phyloP scores from a whole-genome alignment of 2,329 filamentous ascomycete species.

The Ascocoryne sarcoides region DNA sequence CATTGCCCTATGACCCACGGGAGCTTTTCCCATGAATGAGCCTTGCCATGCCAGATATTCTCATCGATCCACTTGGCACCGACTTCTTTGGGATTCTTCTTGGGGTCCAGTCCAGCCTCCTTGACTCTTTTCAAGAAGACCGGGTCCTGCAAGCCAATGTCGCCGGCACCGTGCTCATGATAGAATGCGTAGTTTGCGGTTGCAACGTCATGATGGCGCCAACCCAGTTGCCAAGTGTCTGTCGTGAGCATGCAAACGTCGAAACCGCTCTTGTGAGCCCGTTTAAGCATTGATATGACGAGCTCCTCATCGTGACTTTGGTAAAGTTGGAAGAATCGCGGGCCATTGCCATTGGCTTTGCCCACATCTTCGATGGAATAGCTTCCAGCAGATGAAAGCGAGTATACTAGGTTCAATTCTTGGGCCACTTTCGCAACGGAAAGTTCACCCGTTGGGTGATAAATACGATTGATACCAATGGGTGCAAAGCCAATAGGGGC shows the following conservation, averaged over 20 bases:
- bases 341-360: conserved; percentile 44
- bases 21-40: conserved; percentile 54
- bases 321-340: conserved; percentile 67
- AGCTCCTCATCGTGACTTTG: conserved; percentile 60
- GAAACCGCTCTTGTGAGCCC: conserved; percentile 55
- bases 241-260: conserved; percentile 62
- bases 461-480: conserved; percentile 58
- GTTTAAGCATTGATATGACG: conserved; percentile 51
- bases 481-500: conserved; percentile 57
- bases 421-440: conserved; percentile 50
- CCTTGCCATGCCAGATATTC: conserved; percentile 42
- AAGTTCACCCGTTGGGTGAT: conserved; percentile 48
- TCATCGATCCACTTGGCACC: conserved; percentile 43
- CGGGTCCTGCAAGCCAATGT: conserved; percentile 59
- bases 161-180: conserved; percentile 47
- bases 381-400: no score
- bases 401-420: conserved; percentile 48
- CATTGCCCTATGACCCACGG: conserved; percentile 49
- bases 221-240: conserved; percentile 61
- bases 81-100: conserved; percentile 40
- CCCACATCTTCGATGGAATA: conserved; percentile 61
- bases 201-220: conserved; percentile 62
- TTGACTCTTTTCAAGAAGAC: conserved; percentile 52
- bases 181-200: conserved; percentile 51
- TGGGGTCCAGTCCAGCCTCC: conserved; percentile 38